These are phyloP conservation scores for Balakata baccata DNA, from an alignment of 345 rosid genomes.

Conservation along the genomic window DNA sequence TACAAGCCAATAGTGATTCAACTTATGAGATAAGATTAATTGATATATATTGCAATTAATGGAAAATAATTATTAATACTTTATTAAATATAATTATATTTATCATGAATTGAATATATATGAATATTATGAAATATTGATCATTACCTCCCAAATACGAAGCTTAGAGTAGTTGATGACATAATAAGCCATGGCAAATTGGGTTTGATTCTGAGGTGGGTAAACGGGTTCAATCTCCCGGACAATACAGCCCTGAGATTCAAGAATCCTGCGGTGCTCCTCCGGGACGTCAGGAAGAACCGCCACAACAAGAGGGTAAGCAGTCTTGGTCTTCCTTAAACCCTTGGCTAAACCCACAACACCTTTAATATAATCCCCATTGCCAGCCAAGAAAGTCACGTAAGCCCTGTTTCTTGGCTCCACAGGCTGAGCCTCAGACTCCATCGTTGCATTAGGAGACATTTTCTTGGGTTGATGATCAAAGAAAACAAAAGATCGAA, in stretches of 20 bases:
- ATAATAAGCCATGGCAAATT: conserved; percentile 73
- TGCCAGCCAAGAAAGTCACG: conserved; percentile 78
- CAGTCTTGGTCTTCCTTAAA: conserved; percentile 53
- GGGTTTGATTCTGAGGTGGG: conserved; percentile 60
- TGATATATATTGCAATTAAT: no score
- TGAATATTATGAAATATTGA: background rate
- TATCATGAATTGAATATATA: no score
- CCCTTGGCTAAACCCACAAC: conserved; percentile 82
- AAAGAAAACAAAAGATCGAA: background rate
- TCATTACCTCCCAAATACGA: conserved; percentile 67
- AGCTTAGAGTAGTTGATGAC: conserved; percentile 87
- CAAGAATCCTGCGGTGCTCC: conserved; percentile 59
- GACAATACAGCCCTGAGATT: conserved; percentile 60
- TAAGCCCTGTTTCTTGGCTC: conserved; percentile 21
- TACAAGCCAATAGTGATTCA: background rate
- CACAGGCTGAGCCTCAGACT: background rate
- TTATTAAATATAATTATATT: no score
- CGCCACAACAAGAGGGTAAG: conserved; percentile 75
- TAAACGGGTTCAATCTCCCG: conserved; percentile 62
- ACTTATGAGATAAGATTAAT: no score
- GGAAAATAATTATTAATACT: no score
- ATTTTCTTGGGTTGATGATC: background rate
- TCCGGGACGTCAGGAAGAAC: conserved; percentile 70
- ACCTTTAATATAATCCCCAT: conserved; percentile 73
- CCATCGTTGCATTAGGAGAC: conserved; percentile 9